Percentiles rank a stretch among this genome's conserved stretches.
Evolutionary conservation across 768 basidiomycete species (phyloP).

Genomic region (Lentinula raphanica): DNA sequence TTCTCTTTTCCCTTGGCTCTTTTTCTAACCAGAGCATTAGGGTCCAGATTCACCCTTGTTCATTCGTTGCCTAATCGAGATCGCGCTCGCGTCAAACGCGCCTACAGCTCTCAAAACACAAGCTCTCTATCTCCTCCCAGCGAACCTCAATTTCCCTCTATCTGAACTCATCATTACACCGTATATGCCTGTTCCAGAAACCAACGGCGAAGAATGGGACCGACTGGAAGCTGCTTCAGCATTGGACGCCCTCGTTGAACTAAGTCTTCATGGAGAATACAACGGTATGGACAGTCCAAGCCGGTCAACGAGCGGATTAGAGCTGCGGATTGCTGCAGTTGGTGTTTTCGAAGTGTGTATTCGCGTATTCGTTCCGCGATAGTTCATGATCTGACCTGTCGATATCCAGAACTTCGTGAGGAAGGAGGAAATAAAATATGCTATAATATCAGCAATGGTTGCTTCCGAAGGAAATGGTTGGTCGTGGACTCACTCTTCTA

Average conservation of each 20-base stretch:
- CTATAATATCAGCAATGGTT: slow-evolving; percentile 69
- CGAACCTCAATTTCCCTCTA: slow-evolving; percentile 54
- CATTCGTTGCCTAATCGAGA: slow-evolving; percentile 78
- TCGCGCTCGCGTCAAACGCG: slow-evolving; percentile 90
- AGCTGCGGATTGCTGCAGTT: slow-evolving; percentile 72
- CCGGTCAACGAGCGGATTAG: slow-evolving; percentile 60
- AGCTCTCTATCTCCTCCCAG: slow-evolving; percentile 43
- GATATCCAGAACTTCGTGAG: slow-evolving; percentile 68
- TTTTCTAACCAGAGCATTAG: slow-evolving; percentile 26
- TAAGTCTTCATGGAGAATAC: slow-evolving; percentile 85
- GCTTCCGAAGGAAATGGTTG: slow-evolving; percentile 45
- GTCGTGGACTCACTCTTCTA: slow-evolving; percentile 8
- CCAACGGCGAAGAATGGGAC: slow-evolving; percentile 92
- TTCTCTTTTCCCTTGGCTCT: not conserved
- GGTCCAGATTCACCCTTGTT: slow-evolving; percentile 52
- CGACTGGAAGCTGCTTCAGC: slow-evolving; percentile 76
- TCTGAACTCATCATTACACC: slow-evolving; percentile 64
- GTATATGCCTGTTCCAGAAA: slow-evolving; percentile 72
- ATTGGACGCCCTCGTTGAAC: slow-evolving; percentile 75
- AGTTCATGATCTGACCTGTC: slow-evolving; percentile 2
- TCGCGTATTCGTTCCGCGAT: not conserved
- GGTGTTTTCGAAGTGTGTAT: slow-evolving; percentile 73
- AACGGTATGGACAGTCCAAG: slow-evolving; percentile 58
- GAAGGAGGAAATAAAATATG: slow-evolving; percentile 64
- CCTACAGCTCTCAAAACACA: slow-evolving; percentile 79